A percentile compares a stretch with the other conserved stretches of the same genome.
Conservation (phyloP, 2,329 filamentous ascomycete species). For the Alternaria incomplexa region DNA sequence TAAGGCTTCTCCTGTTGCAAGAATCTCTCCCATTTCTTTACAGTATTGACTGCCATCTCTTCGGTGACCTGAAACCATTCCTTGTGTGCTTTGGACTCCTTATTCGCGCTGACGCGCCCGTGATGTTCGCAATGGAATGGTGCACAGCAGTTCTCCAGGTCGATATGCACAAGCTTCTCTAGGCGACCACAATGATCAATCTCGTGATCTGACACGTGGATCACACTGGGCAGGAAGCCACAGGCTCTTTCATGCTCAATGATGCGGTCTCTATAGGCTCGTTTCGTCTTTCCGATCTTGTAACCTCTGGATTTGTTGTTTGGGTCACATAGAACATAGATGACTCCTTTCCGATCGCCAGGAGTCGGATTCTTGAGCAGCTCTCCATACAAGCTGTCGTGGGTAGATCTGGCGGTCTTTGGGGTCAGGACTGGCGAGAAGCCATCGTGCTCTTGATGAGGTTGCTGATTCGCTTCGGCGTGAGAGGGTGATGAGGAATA, state of each 20-base stretch:
- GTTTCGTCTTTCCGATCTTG: slow-evolving; percentile 17
- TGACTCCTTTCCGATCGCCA: not conserved
- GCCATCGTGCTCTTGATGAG: not conserved
- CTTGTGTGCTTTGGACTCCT: not conserved
- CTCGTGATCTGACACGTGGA: not conserved
- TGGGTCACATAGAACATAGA: slow-evolving; percentile 12
- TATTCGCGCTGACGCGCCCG: not conserved
- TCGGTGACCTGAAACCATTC: slow-evolving; percentile 16
- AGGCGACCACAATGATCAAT: not conserved
- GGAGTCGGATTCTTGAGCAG: not conserved
- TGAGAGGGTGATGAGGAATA: not conserved
- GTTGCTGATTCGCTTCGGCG: not conserved
- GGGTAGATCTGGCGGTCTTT: not conserved
- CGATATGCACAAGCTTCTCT: slow-evolving; percentile 10
- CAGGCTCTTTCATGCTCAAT: slow-evolving; percentile 6
- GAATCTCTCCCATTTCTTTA: slow-evolving; percentile 18
- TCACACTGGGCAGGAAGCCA: not conserved
- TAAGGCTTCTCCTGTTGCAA: slow-evolving; percentile 17
- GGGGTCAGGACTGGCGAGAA: not conserved
- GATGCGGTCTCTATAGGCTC: not conserved
- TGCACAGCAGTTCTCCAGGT: not conserved
- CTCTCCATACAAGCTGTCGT: not conserved
- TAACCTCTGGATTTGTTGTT: not conserved
- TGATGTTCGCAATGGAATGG: not conserved
- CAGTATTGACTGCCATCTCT: slow-evolving; percentile 7